phyloP scores from a whole-genome alignment of 768 basidiomycete species.

The Cyclocybe cylindracea region DNA sequence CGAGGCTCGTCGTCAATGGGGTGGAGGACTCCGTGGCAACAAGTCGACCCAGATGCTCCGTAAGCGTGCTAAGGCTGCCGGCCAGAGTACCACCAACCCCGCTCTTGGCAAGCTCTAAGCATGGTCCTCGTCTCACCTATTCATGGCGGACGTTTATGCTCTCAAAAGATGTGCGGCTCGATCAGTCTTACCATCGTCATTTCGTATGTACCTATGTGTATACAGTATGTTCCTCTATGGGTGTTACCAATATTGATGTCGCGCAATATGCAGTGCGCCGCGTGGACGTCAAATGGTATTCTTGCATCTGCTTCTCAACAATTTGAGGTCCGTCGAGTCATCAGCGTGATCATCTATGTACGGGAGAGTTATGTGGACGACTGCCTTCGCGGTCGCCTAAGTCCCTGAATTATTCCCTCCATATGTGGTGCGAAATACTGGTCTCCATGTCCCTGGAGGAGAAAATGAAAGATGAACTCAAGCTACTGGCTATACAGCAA shows the following conservation, averaged over 20 bases:
- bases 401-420: slow-evolving; percentile 39
- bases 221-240: neutral
- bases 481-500: no score
- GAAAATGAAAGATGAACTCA: no score
- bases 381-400: slow-evolving; percentile 13
- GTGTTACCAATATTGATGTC: slow-evolving; percentile 9
- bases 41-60: slow-evolving; percentile 93
- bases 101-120: slow-evolving; percentile 65
- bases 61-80: slow-evolving; percentile 92
- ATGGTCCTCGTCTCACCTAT: neutral
- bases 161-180: slow-evolving; percentile 13
- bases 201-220: slow-evolving; percentile 11
- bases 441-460: slow-evolving; percentile 19
- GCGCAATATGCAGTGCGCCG: slow-evolving; percentile 19
- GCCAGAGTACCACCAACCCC: slow-evolving; percentile 59
- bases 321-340: no score
- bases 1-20: slow-evolving; percentile 89
- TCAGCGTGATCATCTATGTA: no score
- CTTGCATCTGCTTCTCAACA: no score
- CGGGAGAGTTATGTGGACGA: no score
- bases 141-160: neutral
- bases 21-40: slow-evolving; percentile 93
- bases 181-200: slow-evolving; percentile 8
- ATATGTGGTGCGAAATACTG: slow-evolving; percentile 26
- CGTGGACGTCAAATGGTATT: neutral